Evolutionary conservation across 2,329 filamentous ascomycete genomes (phyloP).

Genomic region (Pyricularia sp.): DNA sequence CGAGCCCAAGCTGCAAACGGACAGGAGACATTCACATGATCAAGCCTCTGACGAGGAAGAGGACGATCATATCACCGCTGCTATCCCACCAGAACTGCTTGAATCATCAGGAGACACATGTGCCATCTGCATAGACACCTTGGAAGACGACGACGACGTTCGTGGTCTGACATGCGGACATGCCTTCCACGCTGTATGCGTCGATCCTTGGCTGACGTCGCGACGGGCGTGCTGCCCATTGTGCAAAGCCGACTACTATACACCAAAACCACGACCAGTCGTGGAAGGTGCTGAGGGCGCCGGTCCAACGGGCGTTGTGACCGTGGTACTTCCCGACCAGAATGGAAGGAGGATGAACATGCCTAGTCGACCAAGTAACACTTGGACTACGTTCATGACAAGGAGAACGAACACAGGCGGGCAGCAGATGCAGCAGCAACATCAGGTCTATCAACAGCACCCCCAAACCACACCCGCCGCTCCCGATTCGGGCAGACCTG

Average conservation of each 20-base stretch:
- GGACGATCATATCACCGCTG: slow-evolving; percentile 68
- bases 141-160: slow-evolving; percentile 93
- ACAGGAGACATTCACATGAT: slow-evolving; percentile 15
- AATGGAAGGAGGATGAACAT: slow-evolving; percentile 30
- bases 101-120: slow-evolving; percentile 80
- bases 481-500: not conserved
- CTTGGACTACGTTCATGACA: slow-evolving; percentile 21
- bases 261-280: slow-evolving; percentile 78
- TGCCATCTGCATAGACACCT: slow-evolving; percentile 86
- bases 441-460: not conserved
- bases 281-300: slow-evolving; percentile 27
- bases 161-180: slow-evolving; percentile 93
- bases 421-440: not conserved
- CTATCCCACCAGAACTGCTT: slow-evolving; percentile 68
- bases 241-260: slow-evolving; percentile 96
- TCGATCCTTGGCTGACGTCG: slow-evolving; percentile 93
- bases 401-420: not conserved
- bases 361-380: slow-evolving; percentile 26
- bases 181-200: slow-evolving; percentile 88
- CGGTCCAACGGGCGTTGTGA: slow-evolving; percentile 13
- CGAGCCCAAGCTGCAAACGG: slow-evolving; percentile 10
- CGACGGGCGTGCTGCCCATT: slow-evolving; percentile 90
- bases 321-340: slow-evolving; percentile 13
- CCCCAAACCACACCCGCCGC: not conserved
- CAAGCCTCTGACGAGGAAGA: slow-evolving; percentile 41